These are phyloP conservation scores for Teunomyces lycoperdinae DNA, from an alignment of 805 yeast species.

Conservation along the genomic window DNA sequence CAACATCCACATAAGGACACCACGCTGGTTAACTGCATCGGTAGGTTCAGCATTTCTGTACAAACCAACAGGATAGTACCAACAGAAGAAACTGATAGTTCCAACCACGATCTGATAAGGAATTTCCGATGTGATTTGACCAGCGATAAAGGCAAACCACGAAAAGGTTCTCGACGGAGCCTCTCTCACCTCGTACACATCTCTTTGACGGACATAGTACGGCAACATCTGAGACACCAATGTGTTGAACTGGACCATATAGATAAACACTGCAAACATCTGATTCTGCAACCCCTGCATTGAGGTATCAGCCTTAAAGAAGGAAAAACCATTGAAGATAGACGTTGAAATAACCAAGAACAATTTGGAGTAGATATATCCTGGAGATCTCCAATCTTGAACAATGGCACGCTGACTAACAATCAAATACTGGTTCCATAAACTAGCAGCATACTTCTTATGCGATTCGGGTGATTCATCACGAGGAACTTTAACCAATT, in stretches of 20 bases:
- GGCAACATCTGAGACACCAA: conserved; percentile 64
- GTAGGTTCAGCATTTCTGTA: conserved; percentile 51
- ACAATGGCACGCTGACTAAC: conserved; percentile 31
- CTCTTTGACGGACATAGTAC: conserved; percentile 51
- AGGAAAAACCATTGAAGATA: conserved; percentile 69
- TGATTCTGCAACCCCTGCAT: conserved; percentile 51
- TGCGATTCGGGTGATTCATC: conserved; percentile 19
- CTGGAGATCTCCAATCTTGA: conserved; percentile 35
- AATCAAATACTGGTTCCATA: conserved; percentile 21
- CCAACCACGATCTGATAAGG: conserved; percentile 64
- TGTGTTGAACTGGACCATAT: conserved; percentile 53
- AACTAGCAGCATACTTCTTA: conserved; percentile 27
- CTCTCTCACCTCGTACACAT: conserved; percentile 69
- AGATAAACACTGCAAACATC: conserved; percentile 75
- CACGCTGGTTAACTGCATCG: conserved; percentile 51
- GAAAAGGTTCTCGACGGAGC: conserved; percentile 69
- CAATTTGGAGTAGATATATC: conserved; percentile 54
- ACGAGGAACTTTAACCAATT: conserved; percentile 33
- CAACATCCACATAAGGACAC: conserved; percentile 53
- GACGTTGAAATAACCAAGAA: conserved; percentile 53
- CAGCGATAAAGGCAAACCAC: conserved; percentile 60
- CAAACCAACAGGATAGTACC: conserved; percentile 26
- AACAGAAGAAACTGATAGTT: conserved; percentile 60
- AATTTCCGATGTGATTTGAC: conserved; percentile 63
- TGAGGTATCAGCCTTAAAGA: conserved; percentile 56